These are phyloP conservation scores for Pseudogymnoascus sp. DNA, from an alignment of 2,329 filamentous ascomycete species.

Conservation along the genomic window DNA sequence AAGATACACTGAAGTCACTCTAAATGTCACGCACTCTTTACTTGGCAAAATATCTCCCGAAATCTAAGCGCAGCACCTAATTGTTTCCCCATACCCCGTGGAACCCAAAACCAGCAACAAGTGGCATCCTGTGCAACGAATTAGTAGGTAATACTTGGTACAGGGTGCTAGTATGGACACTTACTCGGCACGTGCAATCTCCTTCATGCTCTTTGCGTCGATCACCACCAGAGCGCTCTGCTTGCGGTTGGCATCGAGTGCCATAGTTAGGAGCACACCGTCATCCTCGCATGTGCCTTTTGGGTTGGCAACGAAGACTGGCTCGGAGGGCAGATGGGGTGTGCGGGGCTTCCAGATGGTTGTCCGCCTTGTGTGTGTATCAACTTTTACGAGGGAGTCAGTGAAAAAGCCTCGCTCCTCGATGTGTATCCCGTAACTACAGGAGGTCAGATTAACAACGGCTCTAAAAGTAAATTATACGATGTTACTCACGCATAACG, in stretches of 20 bases:
- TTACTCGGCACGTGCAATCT: conserved; percentile 55
- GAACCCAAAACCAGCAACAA: not conserved
- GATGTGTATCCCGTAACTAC: conserved; percentile 39
- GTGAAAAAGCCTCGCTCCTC: conserved; percentile 47
- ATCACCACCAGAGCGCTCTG: conserved; percentile 58
- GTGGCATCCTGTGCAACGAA: not conserved
- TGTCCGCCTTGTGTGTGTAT: conserved; percentile 43
- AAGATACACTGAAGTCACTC: not conserved
- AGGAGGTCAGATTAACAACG: conserved; percentile 20
- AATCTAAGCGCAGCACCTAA: not conserved
- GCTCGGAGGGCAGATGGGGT: conserved; percentile 59
- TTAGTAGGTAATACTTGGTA: not conserved
- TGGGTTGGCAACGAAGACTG: conserved; percentile 54
- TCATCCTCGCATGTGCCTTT: conserved; percentile 48
- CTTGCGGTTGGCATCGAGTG: conserved; percentile 50
- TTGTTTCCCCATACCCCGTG: not conserved
- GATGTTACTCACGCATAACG: conserved; percentile 37
- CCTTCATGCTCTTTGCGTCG: conserved; percentile 51
- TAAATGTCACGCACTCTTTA: not conserved
- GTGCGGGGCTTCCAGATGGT: conserved; percentile 47
- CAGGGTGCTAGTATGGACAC: conserved; percentile 31
- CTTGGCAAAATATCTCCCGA: too few relatives aligned
- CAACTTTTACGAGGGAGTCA: conserved; percentile 58
- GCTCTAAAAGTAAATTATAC: not conserved
- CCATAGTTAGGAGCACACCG: conserved; percentile 52